Evolutionary conservation across 2,329 filamentous ascomycete genomes (phyloP), one percentile per base, ranked within the genome.

Genomic region (Clonostachys byssicola): DNA sequence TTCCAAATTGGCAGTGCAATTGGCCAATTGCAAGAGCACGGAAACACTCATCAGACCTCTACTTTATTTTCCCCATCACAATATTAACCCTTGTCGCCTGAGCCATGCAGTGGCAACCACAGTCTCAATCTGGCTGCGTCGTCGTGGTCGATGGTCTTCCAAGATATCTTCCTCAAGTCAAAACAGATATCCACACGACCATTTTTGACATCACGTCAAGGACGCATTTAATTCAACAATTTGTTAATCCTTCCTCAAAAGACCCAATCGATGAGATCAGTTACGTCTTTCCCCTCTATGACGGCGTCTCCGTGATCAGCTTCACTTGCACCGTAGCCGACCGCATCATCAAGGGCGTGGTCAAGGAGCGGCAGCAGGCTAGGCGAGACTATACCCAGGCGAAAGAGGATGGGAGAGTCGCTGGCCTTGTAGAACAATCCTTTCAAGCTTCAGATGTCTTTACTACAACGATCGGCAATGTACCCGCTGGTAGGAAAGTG

Each of bases 261-360:
- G 34, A 41, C 1, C 6, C 52, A 1, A 53, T 66, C 13, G 52
- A 63, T 9, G 64, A 88, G 57, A 74, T 82, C n/a, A 70, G 72
- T 13, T 91, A 91, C 59, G 75, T 75, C 0, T 90, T 91, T 51
- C 87, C 87, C 0, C 71, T 91, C 0, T 88, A 85, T 52, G 84
- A 89, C 57, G 86, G 86, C 10, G 82, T 88, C 14, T 85, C 80
- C 7, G 81, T 91, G 1, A 82, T 85, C 8, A 74, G 70, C 5
- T 91, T 90, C 53, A 77, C 71, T 6, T 89, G 85, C 63, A 77
- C 70, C 14, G 72, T 90, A 42, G 83, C 77, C 34, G 65, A 73
- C 34, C 78, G 81, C 17, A 69, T 79, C 14, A 79, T 88, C 53
- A 70, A 71, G 4, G 86, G 87, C 13, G 62, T 84, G 12, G 85